Conservation (phyloP, 2,329 filamentous ascomycete genomes). For the Aspergillus novofumigatus region DNA sequence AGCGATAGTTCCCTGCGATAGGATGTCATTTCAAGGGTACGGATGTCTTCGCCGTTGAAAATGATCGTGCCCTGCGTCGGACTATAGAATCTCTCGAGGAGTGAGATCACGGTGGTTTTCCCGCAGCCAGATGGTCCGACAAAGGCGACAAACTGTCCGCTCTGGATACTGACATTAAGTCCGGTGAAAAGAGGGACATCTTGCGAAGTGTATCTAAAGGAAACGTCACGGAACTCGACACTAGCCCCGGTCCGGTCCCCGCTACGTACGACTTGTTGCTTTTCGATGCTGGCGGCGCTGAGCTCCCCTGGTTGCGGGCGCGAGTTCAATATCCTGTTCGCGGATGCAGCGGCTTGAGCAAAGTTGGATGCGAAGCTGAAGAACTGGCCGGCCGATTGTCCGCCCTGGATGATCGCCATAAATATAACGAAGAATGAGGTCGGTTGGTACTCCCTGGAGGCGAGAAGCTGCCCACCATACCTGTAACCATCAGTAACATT, state of each 20-base stretch:
- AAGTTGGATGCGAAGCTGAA: slow-evolving; percentile 62
- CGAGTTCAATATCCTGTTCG: slow-evolving; percentile 34
- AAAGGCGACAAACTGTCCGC: slow-evolving; percentile 43
- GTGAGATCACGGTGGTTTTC: slow-evolving; percentile 45
- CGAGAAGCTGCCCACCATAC: slow-evolving; percentile 61
- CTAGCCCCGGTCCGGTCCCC: neutral
- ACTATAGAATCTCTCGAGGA: slow-evolving; percentile 47
- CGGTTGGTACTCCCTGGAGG: slow-evolving; percentile 45
- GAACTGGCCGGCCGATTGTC: slow-evolving; percentile 63
- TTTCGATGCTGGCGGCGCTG: neutral
- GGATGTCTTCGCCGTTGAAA: slow-evolving; percentile 31
- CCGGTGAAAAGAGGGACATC: slow-evolving; percentile 26
- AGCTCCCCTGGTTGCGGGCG: neutral
- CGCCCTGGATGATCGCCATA: slow-evolving; percentile 64
- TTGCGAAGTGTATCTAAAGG: slow-evolving; percentile 33
- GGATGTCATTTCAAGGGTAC: slow-evolving; percentile 20
- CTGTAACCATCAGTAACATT: slow-evolving; percentile 36
- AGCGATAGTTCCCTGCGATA: slow-evolving; percentile 33
- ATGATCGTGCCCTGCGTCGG: slow-evolving; percentile 37
- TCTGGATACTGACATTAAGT: slow-evolving; percentile 31
- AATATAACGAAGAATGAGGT: slow-evolving; percentile 56
- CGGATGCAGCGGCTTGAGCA: slow-evolving; percentile 36
- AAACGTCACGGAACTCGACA: neutral
- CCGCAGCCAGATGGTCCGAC: slow-evolving; percentile 48
- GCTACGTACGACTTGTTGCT: neutral